phyloP scores from a whole-genome alignment of 2,329 filamentous ascomycete species.

The Penicillium sclerotigenum region DNA sequence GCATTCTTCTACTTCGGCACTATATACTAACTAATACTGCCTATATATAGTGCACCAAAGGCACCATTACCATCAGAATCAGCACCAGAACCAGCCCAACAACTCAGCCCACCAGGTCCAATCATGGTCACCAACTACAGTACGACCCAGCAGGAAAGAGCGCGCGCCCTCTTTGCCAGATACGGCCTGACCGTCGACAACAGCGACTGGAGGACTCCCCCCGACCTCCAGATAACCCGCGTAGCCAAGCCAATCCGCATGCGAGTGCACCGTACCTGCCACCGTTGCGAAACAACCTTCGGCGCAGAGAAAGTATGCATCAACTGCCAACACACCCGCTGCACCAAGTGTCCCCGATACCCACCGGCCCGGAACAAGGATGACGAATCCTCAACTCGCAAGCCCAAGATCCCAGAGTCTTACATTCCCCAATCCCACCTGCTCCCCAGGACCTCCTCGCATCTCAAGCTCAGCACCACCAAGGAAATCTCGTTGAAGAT shows the following conservation, averaged over 20 bases:
- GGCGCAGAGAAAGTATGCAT: slow-evolving; percentile 69
- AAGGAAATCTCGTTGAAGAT: slow-evolving; percentile 36
- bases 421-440: slow-evolving; percentile 44
- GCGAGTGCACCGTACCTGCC: slow-evolving; percentile 61
- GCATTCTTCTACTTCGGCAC: background rate
- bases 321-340: slow-evolving; percentile 74
- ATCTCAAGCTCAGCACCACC: slow-evolving; percentile 26
- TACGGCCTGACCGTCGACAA: slow-evolving; percentile 46
- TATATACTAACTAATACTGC: background rate
- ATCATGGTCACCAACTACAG: slow-evolving; percentile 34
- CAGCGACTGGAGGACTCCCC: slow-evolving; percentile 41
- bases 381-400: slow-evolving; percentile 42
- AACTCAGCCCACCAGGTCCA: slow-evolving; percentile 10
- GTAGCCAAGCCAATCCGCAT: slow-evolving; percentile 48
- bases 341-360: slow-evolving; percentile 73
- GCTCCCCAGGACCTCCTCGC: slow-evolving; percentile 2
- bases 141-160: slow-evolving; percentile 42
- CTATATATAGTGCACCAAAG: background rate
- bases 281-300: slow-evolving; percentile 74
- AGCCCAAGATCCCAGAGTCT: slow-evolving; percentile 42
- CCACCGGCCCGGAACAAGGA: slow-evolving; percentile 65
- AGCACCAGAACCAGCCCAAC: slow-evolving; percentile 9
- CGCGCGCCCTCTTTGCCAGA: slow-evolving; percentile 46
- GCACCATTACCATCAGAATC: background rate
- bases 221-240: slow-evolving; percentile 37